These are phyloP conservation scores for Aspergillus ruber DNA, from an alignment of 2,329 filamentous ascomycete species.

Conservation along the genomic window DNA sequence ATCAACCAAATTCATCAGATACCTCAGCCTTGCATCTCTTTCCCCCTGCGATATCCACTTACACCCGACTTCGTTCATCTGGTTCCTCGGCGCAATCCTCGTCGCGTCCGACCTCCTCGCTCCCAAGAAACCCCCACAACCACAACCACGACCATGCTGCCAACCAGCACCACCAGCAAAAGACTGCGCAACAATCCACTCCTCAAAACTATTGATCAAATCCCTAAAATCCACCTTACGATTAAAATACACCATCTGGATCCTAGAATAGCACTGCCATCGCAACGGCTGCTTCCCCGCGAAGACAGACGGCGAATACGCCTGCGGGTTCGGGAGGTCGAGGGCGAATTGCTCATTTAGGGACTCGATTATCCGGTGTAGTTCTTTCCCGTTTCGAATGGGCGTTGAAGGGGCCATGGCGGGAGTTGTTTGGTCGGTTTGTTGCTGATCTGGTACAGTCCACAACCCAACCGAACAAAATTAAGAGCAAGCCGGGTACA, in stretches of 20 bases:
- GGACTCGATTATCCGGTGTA: conserved; percentile 21
- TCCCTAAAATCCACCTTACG: conserved; percentile 14
- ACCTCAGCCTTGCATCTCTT: conserved; percentile 18
- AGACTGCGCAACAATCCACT: conserved; percentile 16
- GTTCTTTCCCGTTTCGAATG: conserved; percentile 14
- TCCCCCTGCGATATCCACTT: conserved; percentile 12
- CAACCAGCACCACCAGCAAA: not conserved
- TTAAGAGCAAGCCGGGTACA: no score
- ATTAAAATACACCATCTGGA: conserved; percentile 26
- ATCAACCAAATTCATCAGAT: conserved; percentile 22
- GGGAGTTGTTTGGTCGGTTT: not conserved
- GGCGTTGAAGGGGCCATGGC: conserved; percentile 17
- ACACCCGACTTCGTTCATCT: not conserved
- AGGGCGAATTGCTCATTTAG: conserved; percentile 31
- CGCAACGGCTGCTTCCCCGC: conserved; percentile 11
- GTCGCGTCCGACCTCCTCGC: conserved; percentile 2
- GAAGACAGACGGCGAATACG: conserved; percentile 11
- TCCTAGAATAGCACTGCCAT: conserved; percentile 20
- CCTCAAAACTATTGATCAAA: conserved; percentile 25
- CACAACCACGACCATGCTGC: not conserved
- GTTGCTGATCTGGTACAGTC: no score
- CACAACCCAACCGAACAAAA: no score
- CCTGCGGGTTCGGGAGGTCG: conserved; percentile 22
- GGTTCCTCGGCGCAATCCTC: not conserved
- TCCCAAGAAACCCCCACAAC: conserved; percentile 7